Base-by-base conservation (phyloP, 176 grass and related monocot genomes). In the Musa troglodytarum region DNA sequence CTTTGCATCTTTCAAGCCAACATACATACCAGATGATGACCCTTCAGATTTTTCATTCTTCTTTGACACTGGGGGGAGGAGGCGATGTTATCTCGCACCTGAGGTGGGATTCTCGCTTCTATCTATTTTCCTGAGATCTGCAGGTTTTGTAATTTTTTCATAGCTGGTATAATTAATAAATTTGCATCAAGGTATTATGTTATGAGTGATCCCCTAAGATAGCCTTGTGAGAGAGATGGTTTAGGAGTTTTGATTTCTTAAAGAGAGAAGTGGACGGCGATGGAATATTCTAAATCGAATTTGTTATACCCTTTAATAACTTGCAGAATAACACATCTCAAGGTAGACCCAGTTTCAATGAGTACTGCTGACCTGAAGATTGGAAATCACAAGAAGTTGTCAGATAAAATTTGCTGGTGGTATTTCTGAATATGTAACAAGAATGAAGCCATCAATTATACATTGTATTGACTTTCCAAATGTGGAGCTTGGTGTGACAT, bases 41-140 rank as follows among this genome's bases (percentile, higher is more conserved):
- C 95, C 95, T 1, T 98, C 95, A 13, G 95, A 98, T 79, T 98
- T 91, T 76, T 98, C 95, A 20, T 98, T 98, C 82, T 98, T 93
- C 80, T 98, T 98, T 3, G 95, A 98, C 68, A 98, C 88, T 74
- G 95, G 90, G 63, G 95, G 88, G 85, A 93, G 88, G 78, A 86
- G 95, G 26, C 84, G 90, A 74, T 98, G 95, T 69, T 98, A 98
- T 82, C 80, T 98, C 51, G 90, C 95, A 76, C 95, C 95, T 63
- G 95, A 98, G 83, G 95, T 98, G 79, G 71, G 84, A 85, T 56
- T 63, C 28, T 75, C 29, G 51, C 66, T 72, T 65, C 72, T 84
- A 58, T 13, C 68, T 55, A 52, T 19, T 58, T 79, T 68, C 69
- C 8, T 20, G 65, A 71, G 74, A 19, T 53, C 71, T 6, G 74